These are phyloP conservation scores for Sporothrix variecibatus DNA, from an alignment of 2,329 filamentous ascomycete genomes.

Conservation along the genomic window DNA sequence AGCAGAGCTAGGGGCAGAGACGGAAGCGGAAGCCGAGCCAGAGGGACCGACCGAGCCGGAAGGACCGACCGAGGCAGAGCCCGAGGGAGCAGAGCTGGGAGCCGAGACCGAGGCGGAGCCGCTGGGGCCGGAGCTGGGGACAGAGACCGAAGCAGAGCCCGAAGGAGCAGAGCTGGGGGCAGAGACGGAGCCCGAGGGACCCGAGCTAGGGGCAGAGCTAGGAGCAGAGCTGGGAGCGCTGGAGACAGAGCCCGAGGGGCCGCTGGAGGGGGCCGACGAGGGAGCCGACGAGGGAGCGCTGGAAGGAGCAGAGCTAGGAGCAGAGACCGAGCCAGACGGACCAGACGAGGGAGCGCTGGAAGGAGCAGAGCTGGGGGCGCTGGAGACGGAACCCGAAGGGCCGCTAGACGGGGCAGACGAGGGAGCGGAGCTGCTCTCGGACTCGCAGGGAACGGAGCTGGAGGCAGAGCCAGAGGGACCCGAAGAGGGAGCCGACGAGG, in stretches of 20 bases:
- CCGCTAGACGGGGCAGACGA: background rate
- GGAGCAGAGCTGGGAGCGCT: slow-evolving; percentile 25
- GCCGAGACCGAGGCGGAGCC: background rate
- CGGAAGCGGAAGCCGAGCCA: background rate
- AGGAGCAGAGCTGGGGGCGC: slow-evolving; percentile 17
- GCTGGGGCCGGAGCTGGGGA: background rate
- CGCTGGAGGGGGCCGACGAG: slow-evolving; percentile 15
- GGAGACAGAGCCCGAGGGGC: background rate
- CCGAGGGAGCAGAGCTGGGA: background rate
- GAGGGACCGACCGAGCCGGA: background rate
- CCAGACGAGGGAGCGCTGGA: background rate
- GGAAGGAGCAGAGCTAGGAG: background rate
- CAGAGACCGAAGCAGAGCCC: background rate
- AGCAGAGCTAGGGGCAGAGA: background rate
- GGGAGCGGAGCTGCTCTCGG: background rate
- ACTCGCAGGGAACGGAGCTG: background rate
- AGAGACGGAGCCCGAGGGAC: background rate
- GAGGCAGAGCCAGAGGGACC: background rate
- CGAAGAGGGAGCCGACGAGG: background rate
- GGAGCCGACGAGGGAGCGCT: background rate
- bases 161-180: background rate
- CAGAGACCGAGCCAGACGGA: background rate
- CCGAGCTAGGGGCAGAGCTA: background rate
- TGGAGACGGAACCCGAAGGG: background rate
- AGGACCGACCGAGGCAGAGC: background rate